Percentiles rank a stretch among this genome's conserved stretches.
Evolutionary conservation across 768 basidiomycete genomes (phyloP).

Genomic region (Hypholoma sublateritium): DNA sequence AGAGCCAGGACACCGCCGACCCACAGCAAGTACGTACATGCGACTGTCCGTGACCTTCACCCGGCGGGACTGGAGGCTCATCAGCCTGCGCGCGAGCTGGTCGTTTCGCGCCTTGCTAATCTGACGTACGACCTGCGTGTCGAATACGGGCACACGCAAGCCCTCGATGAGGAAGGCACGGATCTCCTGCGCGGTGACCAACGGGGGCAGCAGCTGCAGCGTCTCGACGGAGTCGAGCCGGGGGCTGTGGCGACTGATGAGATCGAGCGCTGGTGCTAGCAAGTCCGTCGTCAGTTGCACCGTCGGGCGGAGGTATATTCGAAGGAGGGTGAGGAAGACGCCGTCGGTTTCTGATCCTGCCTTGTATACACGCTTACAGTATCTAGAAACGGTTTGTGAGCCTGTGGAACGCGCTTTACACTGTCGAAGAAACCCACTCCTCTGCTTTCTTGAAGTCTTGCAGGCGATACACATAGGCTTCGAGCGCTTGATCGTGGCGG

Average conservation of each 20-base stretch:
- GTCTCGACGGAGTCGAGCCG: conserved; percentile 82
- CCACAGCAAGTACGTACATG: conserved; percentile 61
- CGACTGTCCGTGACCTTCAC: conserved; percentile 91
- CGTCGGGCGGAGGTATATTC: conserved; percentile 82
- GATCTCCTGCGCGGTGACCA: conserved; percentile 83
- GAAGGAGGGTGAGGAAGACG: conserved; percentile 83
- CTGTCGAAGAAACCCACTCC: conserved; percentile 51
- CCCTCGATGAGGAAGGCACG: conserved; percentile 74
- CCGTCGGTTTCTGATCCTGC: conserved; percentile 50
- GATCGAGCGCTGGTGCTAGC: conserved; percentile 80
- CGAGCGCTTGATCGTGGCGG: conserved; percentile 91
- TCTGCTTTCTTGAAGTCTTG: conserved; percentile 87
- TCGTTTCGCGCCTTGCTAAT: conserved; percentile 78
- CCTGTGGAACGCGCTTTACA: background rate
- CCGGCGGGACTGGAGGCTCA: conserved; percentile 74
- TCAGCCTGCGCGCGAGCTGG: conserved; percentile 68
- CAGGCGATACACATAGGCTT: conserved; percentile 89
- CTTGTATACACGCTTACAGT: conserved; percentile 84
- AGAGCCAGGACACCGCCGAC: conserved; percentile 10
- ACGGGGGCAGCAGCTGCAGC: conserved; percentile 83
- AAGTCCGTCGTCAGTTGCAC: conserved; percentile 51
- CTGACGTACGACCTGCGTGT: conserved; percentile 66
- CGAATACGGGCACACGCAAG: conserved; percentile 64
- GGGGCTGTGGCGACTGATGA: conserved; percentile 82
- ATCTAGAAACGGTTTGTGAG: conserved; percentile 42